A percentile compares a stretch with the other conserved stretches of the same genome.
Evolutionary conservation across 2,329 filamentous ascomycete species (phyloP).

Genomic region (Apiospora kogelbergensis): DNA sequence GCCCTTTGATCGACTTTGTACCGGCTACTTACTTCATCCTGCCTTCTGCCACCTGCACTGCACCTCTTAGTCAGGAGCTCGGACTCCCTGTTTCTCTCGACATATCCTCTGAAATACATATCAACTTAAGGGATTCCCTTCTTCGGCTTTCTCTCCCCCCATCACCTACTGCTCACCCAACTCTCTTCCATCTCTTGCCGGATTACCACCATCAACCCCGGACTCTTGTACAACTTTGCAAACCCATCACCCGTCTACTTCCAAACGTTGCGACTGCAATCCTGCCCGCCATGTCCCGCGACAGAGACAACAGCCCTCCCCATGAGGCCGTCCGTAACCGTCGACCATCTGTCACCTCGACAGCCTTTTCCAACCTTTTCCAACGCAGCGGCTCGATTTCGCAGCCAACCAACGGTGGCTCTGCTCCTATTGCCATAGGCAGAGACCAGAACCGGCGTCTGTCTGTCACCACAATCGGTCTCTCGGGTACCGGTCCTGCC

Average conservation of each 20-base stretch:
- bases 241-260: not conserved
- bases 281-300: slow-evolving; percentile 28
- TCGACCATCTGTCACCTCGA: slow-evolving; percentile 57
- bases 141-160: not conserved
- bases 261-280: not conserved
- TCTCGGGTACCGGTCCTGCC: slow-evolving; percentile 70
- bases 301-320: slow-evolving; percentile 25
- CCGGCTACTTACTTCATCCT: not conserved
- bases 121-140: slow-evolving; percentile 6
- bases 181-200: not conserved
- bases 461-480: slow-evolving; percentile 71
- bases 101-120: not conserved
- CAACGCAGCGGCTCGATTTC: slow-evolving; percentile 54
- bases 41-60: not conserved
- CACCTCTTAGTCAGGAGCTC: not conserved
- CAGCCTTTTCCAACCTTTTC: slow-evolving; percentile 59
- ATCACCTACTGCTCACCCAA: not conserved
- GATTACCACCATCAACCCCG: not conserved
- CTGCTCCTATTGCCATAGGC: slow-evolving; percentile 25
- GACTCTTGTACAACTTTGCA: not conserved
- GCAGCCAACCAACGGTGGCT: slow-evolving; percentile 31
- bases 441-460: slow-evolving; percentile 62
- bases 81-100: not conserved
- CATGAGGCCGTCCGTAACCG: slow-evolving; percentile 37
- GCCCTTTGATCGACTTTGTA: slow-evolving; percentile 5